These are phyloP conservation scores for Bjerkandera adusta DNA, from an alignment of 1,284 basidiomycete genomes.

Conservation along the genomic window DNA sequence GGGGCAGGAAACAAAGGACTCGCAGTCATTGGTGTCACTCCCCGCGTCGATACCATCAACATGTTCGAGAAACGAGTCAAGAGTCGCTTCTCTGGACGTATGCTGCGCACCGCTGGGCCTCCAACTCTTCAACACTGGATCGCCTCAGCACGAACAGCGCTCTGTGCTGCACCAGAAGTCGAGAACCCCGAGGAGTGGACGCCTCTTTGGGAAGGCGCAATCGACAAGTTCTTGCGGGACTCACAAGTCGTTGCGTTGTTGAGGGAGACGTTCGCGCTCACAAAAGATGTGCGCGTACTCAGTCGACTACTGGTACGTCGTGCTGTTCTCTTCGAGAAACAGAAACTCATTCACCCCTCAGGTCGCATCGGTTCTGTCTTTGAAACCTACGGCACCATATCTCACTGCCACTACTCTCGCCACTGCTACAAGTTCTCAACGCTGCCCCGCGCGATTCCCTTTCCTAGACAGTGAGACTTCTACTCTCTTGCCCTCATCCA, in stretches of 20 bases:
- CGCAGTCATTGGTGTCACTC: conserved; percentile 81
- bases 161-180: conserved; percentile 30
- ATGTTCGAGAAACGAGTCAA: conserved; percentile 93
- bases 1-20: conserved; percentile 61
- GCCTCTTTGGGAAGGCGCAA: conserved; percentile 53
- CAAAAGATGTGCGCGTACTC: conserved; percentile 66
- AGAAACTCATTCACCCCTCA: conserved; percentile 25
- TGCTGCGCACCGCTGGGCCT: conserved; percentile 73
- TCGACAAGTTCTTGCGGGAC: conserved; percentile 57
- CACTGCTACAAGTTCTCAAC: conserved; percentile 46
- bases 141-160: conserved; percentile 38
- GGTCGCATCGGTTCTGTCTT: conserved; percentile 46
- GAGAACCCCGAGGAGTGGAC: conserved; percentile 43
- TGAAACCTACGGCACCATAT: conserved; percentile 52
- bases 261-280: conserved; percentile 62
- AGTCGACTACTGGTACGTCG: conserved; percentile 63
- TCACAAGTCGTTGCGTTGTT: conserved; percentile 41
- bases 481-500: background rate
- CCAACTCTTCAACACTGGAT: conserved; percentile 52
- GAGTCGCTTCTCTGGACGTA: conserved; percentile 90
- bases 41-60: conserved; percentile 84
- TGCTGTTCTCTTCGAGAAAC: background rate
- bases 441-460: conserved; percentile 47
- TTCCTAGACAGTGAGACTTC: conserved; percentile 51
- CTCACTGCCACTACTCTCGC: conserved; percentile 42